Evolutionary conservation across 2,329 filamentous ascomycete species (phyloP), one percentile per base, ranked within the genome.

Genomic region (Xylaria multiplex): DNA sequence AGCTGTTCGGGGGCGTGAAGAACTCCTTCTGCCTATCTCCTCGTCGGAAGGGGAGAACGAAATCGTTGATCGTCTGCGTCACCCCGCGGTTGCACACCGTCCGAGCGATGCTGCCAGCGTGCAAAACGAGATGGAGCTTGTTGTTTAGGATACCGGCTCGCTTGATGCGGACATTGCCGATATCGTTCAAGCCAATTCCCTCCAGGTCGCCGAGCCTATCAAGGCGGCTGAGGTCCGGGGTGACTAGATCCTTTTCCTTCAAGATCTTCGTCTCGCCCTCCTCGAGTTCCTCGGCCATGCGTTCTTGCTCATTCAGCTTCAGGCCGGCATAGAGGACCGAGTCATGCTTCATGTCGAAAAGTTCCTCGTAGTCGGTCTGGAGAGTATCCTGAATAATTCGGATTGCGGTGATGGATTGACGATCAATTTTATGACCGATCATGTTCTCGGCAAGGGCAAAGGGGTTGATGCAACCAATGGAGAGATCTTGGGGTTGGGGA

Each of bases 281-380:
- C 0, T 73, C 68, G 35, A 81, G 71, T 68, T 73, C 72, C 74
- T 82, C 80, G 3, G 79, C 80, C 67, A 60, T 69, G 32, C 78
- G 72, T 57, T 79, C 75, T 65, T 79, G 72, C 66, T 79, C 70
- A 69, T 81, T 78, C 62, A 82, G 77, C 73, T 77, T 77, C 43
- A 81, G 74, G 19, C 81, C 81, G 2, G 81, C 79, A 58, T 77
- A 82, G 16, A 83, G 76, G 24, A 82, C 76, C 22, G 81, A 82
- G 58, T 72, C 59, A 70, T 81, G 78, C 69, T 79, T 80, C 77
- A 82, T 73, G 72, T 83, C 81, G 57, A 83, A 83, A 49, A 83
- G 79, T 73, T 83, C 81, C 54, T 82, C 79, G 61, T 83, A 83
- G 71, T 83, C 81, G 19, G 80, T 82, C 74, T 82, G 80, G 27